Evolutionary conservation across 257 asterid species (phyloP).

Genomic region (Nicotiana tomentosiformis): DNA sequence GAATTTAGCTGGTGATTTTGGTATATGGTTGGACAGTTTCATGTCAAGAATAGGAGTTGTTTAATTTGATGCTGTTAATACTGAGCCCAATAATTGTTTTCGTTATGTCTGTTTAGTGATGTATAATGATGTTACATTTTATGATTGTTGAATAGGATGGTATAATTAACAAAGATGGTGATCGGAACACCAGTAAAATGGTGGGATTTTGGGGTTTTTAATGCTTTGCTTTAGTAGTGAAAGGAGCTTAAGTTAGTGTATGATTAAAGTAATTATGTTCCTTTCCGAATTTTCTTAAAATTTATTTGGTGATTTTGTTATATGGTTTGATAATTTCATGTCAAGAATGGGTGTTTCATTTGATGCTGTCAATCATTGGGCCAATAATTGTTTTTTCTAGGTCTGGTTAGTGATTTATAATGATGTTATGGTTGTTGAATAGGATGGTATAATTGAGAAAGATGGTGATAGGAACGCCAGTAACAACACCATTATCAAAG

Average conservation of each 20-base stretch:
- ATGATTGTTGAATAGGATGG: too few species aligned
- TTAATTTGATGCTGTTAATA: neutral
- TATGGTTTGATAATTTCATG: neutral
- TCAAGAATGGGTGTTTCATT: neutral
- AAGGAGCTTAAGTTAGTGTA: too few species aligned
- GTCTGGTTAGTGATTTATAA: neutral
- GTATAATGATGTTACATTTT: neutral
- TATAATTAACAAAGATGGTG: too few species aligned
- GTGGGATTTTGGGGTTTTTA: neutral
- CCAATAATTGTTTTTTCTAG: neutral
- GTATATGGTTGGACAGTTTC: neutral
- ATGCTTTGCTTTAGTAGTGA: neutral
- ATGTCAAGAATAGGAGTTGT: neutral
- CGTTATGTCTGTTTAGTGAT: neutral
- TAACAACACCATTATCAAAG: constrained; percentile 60
- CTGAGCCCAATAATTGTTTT: neutral
- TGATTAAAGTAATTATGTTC: too few species aligned
- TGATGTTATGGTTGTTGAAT: constrained; percentile 2
- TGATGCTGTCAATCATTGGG: neutral
- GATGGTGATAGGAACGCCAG: constrained; percentile 54
- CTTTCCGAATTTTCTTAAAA: neutral
- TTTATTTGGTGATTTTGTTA: neutral
- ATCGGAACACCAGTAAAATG: neutral
- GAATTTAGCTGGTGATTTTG: neutral
- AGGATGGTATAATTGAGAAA: constrained; percentile 22